Evolutionary conservation across 2,329 filamentous ascomycete genomes (phyloP), one percentile per base, ranked within the genome.

Genomic region (Alternaria triticina): DNA sequence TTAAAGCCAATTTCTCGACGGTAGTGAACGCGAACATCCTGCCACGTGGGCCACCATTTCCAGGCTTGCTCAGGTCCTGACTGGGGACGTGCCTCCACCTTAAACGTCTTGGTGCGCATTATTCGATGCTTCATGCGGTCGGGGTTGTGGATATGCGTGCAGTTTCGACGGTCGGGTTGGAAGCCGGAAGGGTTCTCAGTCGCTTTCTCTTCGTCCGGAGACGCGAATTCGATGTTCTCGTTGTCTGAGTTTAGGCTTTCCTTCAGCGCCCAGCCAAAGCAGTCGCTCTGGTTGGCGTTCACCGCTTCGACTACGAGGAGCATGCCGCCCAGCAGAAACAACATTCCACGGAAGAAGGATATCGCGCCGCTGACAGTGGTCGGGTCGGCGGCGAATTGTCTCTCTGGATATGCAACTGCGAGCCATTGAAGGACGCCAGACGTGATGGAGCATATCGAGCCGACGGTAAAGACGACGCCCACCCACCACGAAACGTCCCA

Each of bases 261-360:
- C 43, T 57, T 57, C 10, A 57, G n/a, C 13, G 27, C 54, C 54
- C 43, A 57, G 25, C 54, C 54, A 12, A 56, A 56, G n/a, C 54
- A 56, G 15, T 46, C 43, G 25, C 40, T 33, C n/a, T 56, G 43
- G 13, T 46, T 56, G 20, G 54, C 43, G 43, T 56, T 46, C 6
- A 57, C 54, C 20, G 54, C 43, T 57, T 57, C 27, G 17, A 57
- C 54, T 13, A 57, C 20, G 2, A 47, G 54, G 6, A 57, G 43
- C 25, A 47, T 30, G 27, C 54, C 54, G 6, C 54, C 54, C 13
- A 57, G 13, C 54, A 36, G 25, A 10, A 47, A 17, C 7, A 47
- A n/a, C 27, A 47, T 36, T 15, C 17, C 27, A 33, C 43, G 27
- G 17, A 47, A 10, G 22, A 54, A 54, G 33, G 22, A 54, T 13